Evolutionary conservation across 371 early-diverging fungal species (phyloP).

Genomic region (Mucor mucedo): DNA sequence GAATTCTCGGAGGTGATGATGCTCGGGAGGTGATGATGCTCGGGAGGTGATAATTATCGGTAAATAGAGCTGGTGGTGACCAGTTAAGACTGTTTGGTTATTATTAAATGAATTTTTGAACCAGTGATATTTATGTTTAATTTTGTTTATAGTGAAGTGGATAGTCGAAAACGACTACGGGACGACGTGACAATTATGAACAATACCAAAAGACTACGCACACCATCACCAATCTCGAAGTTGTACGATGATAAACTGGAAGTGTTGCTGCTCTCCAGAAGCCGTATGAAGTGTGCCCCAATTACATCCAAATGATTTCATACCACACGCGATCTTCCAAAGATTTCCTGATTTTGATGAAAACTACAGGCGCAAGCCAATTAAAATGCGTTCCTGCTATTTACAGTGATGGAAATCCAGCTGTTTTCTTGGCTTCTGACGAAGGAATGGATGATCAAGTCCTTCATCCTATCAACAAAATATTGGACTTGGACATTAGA

Average conservation of each 20-base stretch:
- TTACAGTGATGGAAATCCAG: background rate
- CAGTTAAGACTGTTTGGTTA: too few species aligned
- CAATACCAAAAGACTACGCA: background rate
- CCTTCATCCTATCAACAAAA: conserved; percentile 3
- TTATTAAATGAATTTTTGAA: too few species aligned
- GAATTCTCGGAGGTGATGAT: too few species aligned
- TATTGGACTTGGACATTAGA: background rate
- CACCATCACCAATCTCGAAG: background rate
- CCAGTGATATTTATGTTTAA: too few species aligned
- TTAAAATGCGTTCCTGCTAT: too few species aligned
- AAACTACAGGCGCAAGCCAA: background rate
- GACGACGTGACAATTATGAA: too few species aligned
- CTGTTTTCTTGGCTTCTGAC: too few species aligned
- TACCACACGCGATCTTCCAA: background rate
- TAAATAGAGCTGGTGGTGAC: too few species aligned
- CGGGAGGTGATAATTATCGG: too few species aligned
- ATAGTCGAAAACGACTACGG: too few species aligned
- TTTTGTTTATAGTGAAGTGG: too few species aligned
- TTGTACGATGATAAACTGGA: background rate
- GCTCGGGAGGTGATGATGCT: too few species aligned
- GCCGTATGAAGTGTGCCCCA: background rate
- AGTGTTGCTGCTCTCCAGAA: background rate
- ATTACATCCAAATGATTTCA: background rate
- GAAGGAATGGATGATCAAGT: background rate
- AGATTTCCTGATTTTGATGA: background rate